Percentiles rank a stretch among this genome's conserved stretches.
Conservation (phyloP, 192 early-diverging fungal species). For the Mortierella claussenii region DNA sequence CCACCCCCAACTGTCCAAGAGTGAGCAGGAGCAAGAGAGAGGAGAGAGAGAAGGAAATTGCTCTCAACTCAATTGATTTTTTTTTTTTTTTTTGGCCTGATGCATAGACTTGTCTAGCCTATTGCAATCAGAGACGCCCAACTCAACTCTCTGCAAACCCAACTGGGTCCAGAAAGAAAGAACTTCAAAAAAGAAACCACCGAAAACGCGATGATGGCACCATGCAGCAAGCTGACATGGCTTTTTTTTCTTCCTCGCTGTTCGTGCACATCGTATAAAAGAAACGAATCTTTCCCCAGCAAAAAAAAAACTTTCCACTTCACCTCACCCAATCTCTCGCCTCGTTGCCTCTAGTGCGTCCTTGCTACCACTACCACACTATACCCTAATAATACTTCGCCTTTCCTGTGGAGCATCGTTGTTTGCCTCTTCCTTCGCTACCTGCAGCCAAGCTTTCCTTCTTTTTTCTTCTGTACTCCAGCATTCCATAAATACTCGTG, state of each 20-base stretch:
- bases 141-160: too few relatives aligned
- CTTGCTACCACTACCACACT: too few relatives aligned
- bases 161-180: too few relatives aligned
- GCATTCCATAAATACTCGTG: not conserved
- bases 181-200: not conserved
- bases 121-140: too few relatives aligned
- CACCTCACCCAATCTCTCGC: too few relatives aligned
- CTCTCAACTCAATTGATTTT: slow-evolving; percentile 2
- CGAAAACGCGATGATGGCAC: not conserved
- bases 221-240: not conserved
- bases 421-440: not conserved
- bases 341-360: too few relatives aligned
- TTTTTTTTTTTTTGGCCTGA: not conserved
- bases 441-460: not conserved
- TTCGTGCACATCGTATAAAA: not conserved
- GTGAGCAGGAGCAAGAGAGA: too few relatives aligned
- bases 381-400: slow-evolving; percentile 1
- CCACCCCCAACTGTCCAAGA: too few relatives aligned
- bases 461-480: not conserved
- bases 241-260: not conserved
- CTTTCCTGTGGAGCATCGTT: too few relatives aligned
- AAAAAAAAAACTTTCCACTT: too few relatives aligned
- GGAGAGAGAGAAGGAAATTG: too few relatives aligned
- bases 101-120: too few relatives aligned
- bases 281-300: not conserved